Base-by-base conservation (phyloP, 1,139 yeast species). In the Kodamaea alishanica region DNA sequence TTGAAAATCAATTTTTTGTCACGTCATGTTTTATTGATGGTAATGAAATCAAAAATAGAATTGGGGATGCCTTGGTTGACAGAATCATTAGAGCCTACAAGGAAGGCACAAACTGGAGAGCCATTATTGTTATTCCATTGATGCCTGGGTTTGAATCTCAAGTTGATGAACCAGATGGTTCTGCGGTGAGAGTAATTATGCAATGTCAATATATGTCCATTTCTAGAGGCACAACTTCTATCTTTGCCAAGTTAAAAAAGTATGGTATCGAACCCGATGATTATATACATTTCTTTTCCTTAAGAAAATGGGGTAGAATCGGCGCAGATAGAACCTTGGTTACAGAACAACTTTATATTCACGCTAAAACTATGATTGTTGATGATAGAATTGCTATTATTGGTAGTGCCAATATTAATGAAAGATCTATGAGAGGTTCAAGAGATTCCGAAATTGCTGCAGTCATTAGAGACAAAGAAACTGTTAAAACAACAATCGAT, bases 121-220 rank as follows among this genome's bases (percentile, higher is more conserved):
- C 97, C 1, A 76, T 89, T 12, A 82, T 92, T 45, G 76, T 92
- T 5, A 88, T 94, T 45, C 99, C 99, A 3, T 70, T 94, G 50
- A 88, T 92, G 95, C 99, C 99, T 1, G 99, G 98, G 0, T 94
- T 94, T 59, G 95, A 87, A 55, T 83, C 96, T 11, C 88, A 89
- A 50, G 95, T 94, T 27, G 97, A 92, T 58, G 79, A 86, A 48
- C 86, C 95, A 6, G 97, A 89, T 50, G 98, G 97, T 5, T 84
- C 96, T 0, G 80, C 96, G 20, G 92, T 94, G 6, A 77, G 99
- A 52, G 85, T 92, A 26, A 94, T 94, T 51, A 90, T 92, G 95
- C 95, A 90, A 64, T 89, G 97, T 56, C 97, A 94, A 62, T 94
- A 80, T 60, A 81, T 86, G 79, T 84, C 96, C 2, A 94, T 94